Base-by-base conservation (phyloP, 2,329 filamentous ascomycete genomes). In the Exserohilum turcica region DNA sequence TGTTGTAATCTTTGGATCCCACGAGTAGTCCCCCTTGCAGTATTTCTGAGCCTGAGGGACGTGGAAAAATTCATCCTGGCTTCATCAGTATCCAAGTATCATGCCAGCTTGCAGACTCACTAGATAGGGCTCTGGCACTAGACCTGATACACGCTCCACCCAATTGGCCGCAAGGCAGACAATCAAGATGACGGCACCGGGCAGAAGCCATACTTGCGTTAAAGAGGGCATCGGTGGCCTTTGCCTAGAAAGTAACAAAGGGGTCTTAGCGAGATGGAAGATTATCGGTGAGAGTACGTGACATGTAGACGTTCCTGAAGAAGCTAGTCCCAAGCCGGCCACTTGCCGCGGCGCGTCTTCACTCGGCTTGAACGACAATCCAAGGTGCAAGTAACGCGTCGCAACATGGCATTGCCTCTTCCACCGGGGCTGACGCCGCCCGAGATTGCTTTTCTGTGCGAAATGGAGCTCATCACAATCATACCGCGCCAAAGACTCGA, bases 1-100 rank as follows among this genome's bases (percentile, higher is more conserved):
- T 1, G 94, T 99, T 0, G 94, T 99, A 70, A 99, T 94, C 73
- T 97, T 99, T 54, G 93, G 88, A 74, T 99, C 92, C 94, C 94
- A 99, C 50, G 90, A 81, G 10, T 74, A 71, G 48, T 83, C 82
- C 9, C 88, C 87, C 35, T 83, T 73, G 73, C 92, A 97, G 74
- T 96, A 99, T 27, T 84, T 85, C 66, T 96, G 91, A 0, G 92
- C 92, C 76, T 99, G 94, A 0, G 91, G 90, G 18, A 97, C 87
- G 72, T 99, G 91, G 59, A 94, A 95, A 27, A 91, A 79, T 70
- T 95, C 91, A 71, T 95, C 91, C 90, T 93, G 58, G 4, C 8
- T 31, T 15, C 5, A 47, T 60, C 18, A 62, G 52, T 28, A n/a
- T 29, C 10, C 27, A 5, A 5, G 12, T 3, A 35, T 9, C 43